Conservation (phyloP, 352 stramenopile genomes). For the Pythium aristosporum region DNA sequence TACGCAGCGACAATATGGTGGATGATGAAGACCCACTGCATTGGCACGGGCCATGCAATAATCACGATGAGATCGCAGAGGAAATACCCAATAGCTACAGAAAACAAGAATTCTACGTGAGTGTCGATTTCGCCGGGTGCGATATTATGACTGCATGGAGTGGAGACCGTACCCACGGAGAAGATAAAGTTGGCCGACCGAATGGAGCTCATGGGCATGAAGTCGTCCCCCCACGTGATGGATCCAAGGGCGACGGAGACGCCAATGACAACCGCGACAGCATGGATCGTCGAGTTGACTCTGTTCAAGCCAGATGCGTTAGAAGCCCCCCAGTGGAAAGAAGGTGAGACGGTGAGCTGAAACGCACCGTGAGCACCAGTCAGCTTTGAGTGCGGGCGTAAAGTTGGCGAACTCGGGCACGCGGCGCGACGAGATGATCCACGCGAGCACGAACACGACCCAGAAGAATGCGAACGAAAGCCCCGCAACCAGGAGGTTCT, state of each 20-base stretch:
- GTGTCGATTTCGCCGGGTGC: neutral
- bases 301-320: constrained; percentile 24
- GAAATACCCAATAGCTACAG: constrained; percentile 76
- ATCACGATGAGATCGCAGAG: constrained; percentile 80
- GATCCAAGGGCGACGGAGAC: constrained; percentile 61
- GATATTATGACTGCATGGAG: neutral
- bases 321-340: too few species aligned
- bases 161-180: constrained; percentile 56
- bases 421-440: constrained; percentile 50
- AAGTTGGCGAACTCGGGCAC: constrained; percentile 66
- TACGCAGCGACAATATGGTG: constrained; percentile 84
- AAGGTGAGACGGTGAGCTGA: neutral
- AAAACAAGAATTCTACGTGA: neutral
- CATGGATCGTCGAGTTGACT: constrained; percentile 82
- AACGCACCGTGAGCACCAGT: constrained; percentile 78
- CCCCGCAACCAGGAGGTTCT: constrained; percentile 61
- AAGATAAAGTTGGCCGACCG: constrained; percentile 77
- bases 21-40: constrained; percentile 77
- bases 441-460: constrained; percentile 60
- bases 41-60: constrained; percentile 69
- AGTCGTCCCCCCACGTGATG: constrained; percentile 61
- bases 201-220: constrained; percentile 75
- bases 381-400: constrained; percentile 63
- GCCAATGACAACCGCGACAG: constrained; percentile 57
- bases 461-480: constrained; percentile 72